A percentile compares a stretch with the other conserved stretches of the same genome.
These are phyloP conservation scores for Paramyrothecium sp. DNA, from an alignment of 2,329 filamentous ascomycete genomes.

Conservation along the genomic window DNA sequence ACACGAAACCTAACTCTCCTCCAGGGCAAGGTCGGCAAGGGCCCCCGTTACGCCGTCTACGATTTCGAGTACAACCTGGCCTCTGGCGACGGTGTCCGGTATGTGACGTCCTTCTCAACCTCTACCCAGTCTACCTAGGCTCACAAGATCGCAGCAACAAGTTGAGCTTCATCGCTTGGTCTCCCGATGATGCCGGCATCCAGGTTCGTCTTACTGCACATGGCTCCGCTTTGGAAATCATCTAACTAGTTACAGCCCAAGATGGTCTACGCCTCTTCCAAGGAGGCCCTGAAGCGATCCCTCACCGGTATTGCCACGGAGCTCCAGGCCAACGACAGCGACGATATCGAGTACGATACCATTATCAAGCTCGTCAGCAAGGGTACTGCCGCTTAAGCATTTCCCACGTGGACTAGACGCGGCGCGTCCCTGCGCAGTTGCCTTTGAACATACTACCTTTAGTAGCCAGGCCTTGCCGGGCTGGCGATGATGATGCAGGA, in stretches of 20 bases:
- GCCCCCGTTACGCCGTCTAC: constrained; percentile 81
- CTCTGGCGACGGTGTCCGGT: constrained; percentile 71
- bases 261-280: constrained; percentile 89
- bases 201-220: constrained; percentile 54
- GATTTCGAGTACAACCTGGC: constrained; percentile 77
- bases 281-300: constrained; percentile 79
- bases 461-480: constrained; percentile 1
- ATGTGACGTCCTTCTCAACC: constrained; percentile 21
- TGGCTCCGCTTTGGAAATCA: neutral
- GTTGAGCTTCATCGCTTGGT: constrained; percentile 78
- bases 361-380: constrained; percentile 68
- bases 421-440: constrained; percentile 19
- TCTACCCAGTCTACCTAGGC: constrained; percentile 11
- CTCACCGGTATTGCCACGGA: constrained; percentile 74
- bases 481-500: constrained; percentile 19
- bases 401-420: constrained; percentile 10
- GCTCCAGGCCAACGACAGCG: constrained; percentile 79
- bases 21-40: constrained; percentile 60
- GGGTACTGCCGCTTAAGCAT: constrained; percentile 49
- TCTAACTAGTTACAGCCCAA: constrained; percentile 57
- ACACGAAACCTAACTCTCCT: neutral
- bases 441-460: constrained; percentile 22
- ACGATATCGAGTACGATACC: constrained; percentile 77
- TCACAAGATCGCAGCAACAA: constrained; percentile 58
- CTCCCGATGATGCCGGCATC: constrained; percentile 76